A percentile compares a stretch with the other conserved stretches of the same genome.
Conservation (phyloP, 169 alveolate species). For the Theileria orientalis region DNA sequence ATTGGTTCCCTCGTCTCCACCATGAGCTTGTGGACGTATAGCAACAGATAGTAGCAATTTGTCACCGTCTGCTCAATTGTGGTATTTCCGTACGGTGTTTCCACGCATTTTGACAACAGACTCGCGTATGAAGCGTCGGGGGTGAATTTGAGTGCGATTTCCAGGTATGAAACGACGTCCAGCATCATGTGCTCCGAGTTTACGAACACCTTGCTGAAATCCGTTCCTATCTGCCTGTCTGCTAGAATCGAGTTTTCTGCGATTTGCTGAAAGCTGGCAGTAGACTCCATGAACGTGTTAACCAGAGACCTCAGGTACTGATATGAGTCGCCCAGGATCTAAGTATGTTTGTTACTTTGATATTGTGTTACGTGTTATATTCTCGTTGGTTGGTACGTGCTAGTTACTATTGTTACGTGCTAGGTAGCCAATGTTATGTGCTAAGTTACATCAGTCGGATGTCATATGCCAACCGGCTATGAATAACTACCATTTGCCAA, state of each 20-base stretch:
- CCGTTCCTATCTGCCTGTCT: conserved; percentile 19
- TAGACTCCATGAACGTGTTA: background rate
- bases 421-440: too few species aligned
- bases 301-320: background rate
- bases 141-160: conserved; percentile 22
- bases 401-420: background rate
- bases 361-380: too few species aligned
- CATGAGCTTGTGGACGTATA: conserved; percentile 22
- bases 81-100: conserved; percentile 19
- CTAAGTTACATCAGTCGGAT: too few species aligned
- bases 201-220: conserved; percentile 26
- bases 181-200: conserved; percentile 21
- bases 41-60: conserved; percentile 24
- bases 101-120: conserved; percentile 9
- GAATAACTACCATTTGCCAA: too few species aligned
- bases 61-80: conserved; percentile 28
- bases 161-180: conserved; percentile 47
- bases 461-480: too few species aligned
- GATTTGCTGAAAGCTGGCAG: background rate
- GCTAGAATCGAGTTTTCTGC: background rate
- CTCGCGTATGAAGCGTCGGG: conserved; percentile 5
- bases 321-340: conserved; percentile 4
- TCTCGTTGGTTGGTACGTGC: too few species aligned
- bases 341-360: too few species aligned
- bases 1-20: conserved; percentile 20